These are phyloP conservation scores for Choiromyces venosus DNA, from an alignment of 495 filamentous ascomycete genomes.

Conservation along the genomic window DNA sequence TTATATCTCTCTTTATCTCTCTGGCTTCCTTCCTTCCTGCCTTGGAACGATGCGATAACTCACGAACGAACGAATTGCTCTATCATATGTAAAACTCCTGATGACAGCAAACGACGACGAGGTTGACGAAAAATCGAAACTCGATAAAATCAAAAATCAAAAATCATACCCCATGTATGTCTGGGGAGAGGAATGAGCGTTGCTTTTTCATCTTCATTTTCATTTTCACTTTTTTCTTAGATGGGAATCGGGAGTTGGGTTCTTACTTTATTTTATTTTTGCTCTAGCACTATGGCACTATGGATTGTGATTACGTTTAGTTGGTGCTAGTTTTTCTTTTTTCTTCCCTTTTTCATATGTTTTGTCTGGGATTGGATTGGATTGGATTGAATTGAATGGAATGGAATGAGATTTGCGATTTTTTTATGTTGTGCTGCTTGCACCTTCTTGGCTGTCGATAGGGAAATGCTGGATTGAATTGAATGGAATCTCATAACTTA, in stretches of 20 bases:
- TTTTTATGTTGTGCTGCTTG: too few species aligned
- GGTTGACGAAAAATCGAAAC: too few species aligned
- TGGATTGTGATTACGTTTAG: not conserved
- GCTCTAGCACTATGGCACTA: not conserved
- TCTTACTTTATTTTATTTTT: not conserved
- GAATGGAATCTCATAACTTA: too few species aligned
- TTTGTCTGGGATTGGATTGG: too few species aligned
- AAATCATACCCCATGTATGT: not conserved
- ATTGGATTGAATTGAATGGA: too few species aligned
- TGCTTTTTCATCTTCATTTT: not conserved
- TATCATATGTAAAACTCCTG: not conserved
- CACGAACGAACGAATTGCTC: not conserved
- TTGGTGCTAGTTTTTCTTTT: too few species aligned
- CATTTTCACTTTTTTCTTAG: not conserved
- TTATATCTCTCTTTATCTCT: not conserved
- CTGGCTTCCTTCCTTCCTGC: too few species aligned
- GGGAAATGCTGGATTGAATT: too few species aligned
- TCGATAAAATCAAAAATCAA: not conserved
- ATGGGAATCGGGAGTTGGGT: not conserved
- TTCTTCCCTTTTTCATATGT: too few species aligned
- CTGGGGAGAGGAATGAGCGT: not conserved
- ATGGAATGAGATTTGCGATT: too few species aligned
- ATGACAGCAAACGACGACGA: not conserved
- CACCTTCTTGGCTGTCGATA: too few species aligned
- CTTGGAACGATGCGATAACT: not conserved